These are phyloP conservation scores for Borovskyia barvae DNA, from an alignment of 208 protist species.

Conservation along the genomic window DNA sequence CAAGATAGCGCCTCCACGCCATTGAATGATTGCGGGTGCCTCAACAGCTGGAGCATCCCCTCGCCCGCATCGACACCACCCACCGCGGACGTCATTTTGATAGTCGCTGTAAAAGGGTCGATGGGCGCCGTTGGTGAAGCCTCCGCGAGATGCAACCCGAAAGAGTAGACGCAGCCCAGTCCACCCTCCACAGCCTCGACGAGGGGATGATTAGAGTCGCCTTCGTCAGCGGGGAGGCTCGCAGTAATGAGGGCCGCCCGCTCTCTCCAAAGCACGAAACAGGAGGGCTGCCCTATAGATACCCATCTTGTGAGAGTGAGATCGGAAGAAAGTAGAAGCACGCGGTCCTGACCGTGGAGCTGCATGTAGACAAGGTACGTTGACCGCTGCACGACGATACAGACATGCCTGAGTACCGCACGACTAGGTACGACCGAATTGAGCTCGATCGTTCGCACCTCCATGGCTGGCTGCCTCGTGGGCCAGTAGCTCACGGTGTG, in stretches of 20 bases:
- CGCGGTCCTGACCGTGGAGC: conserved; percentile 32
- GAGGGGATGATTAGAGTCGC: conserved; percentile 31
- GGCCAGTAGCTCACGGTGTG: conserved; percentile 24
- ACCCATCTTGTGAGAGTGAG: conserved; percentile 50
- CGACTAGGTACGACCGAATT: conserved; percentile 21
- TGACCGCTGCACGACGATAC: conserved; percentile 20
- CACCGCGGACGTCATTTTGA: conserved; percentile 14
- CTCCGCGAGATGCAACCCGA: conserved; percentile 17
- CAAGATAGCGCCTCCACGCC: conserved; percentile 61
- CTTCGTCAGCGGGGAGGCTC: conserved; percentile 17
- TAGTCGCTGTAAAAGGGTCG: conserved; percentile 15
- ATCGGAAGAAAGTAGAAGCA: conserved; percentile 55
- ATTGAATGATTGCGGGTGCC: conserved; percentile 24
- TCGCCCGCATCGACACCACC: neutral
- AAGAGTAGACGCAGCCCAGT: conserved; percentile 48
- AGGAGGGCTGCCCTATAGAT: conserved; percentile 38
- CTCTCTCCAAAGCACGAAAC: conserved; percentile 29
- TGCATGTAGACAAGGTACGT: conserved; percentile 48
- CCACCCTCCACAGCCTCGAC: conserved; percentile 64
- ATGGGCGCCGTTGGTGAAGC: neutral
- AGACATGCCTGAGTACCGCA: conserved; percentile 23
- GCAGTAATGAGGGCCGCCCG: conserved; percentile 43
- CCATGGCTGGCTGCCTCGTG: neutral
- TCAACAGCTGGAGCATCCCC: neutral
- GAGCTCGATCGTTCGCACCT: conserved; percentile 11